These are phyloP conservation scores for Chamaecrista fasciculata DNA, from an alignment of 306 rosid species.

Conservation along the genomic window DNA sequence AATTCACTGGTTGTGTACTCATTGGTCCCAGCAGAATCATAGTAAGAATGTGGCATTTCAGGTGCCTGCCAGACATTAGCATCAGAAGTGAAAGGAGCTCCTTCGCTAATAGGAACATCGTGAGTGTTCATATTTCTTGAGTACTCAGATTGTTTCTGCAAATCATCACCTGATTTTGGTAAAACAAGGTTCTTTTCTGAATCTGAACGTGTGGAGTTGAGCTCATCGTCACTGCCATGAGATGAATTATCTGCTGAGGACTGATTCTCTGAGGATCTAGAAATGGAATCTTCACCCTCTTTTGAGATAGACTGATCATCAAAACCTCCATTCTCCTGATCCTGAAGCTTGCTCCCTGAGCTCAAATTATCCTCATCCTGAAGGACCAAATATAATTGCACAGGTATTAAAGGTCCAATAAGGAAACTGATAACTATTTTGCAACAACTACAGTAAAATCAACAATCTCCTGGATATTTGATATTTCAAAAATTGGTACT, in stretches of 20 bases:
- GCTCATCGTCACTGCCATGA: conserved; percentile 33
- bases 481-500: conserved; percentile 23
- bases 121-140: conserved; percentile 38
- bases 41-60: conserved; percentile 63
- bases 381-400: conserved; percentile 36
- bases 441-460: neutral
- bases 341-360: conserved; percentile 39
- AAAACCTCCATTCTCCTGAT: conserved; percentile 36
- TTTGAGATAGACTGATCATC: conserved; percentile 25
- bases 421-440: conserved; percentile 1
- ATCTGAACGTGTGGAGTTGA: conserved; percentile 32
- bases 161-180: conserved; percentile 31
- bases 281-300: conserved; percentile 36
- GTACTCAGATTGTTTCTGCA: conserved; percentile 39
- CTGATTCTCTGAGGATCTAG: conserved; percentile 36
- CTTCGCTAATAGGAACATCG: conserved; percentile 43
- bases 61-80: conserved; percentile 62
- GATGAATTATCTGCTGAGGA: conserved; percentile 31
- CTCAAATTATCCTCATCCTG: conserved; percentile 51
- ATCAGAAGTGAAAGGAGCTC: conserved; percentile 44
- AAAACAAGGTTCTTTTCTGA: conserved; percentile 32
- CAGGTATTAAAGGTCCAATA: conserved; percentile 24
- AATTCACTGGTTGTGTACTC: conserved; percentile 48
- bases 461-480: conserved; percentile 21
- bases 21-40: conserved; percentile 57